Evolutionary conservation across 495 filamentous ascomycete species (phyloP), one percentile per base, ranked within the genome.

Genomic region (Bryoglossum gracile): DNA sequence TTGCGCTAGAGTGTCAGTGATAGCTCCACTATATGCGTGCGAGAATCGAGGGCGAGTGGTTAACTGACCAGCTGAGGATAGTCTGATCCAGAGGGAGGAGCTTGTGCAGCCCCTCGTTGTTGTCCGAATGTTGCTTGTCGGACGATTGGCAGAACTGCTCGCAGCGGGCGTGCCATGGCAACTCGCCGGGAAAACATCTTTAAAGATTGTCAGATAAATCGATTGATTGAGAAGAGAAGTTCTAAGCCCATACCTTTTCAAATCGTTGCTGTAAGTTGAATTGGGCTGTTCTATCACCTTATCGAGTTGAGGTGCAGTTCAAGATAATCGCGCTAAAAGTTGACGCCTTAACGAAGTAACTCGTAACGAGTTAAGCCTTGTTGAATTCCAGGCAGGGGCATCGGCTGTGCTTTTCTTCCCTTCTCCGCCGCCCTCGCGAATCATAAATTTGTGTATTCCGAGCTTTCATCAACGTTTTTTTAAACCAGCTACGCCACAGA

Each of bases 141-240:
- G 53, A 65, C 56, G 37, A 66, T 61, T 35, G 66, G 63, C 30
- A 66, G 50, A 51, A 65, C 73, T 62, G 68, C 70, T 64, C 74
- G 77, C 67, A 72, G 68, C 65, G 67, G 63, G 66, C 68, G 66
- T 11, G 69, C 69, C 62, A 64, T 54, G 47, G 58, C 70, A 61
- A 85, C 71, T 61, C 74, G 78, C 63, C 76, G 76, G 49, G 77
- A 73, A 67, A 86, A 69, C 83, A 87, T 87, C 81, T 84, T 16
- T 16, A 43, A 18, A 22, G 1, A 14, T 25, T 34, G 23, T 54
- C 36, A 54, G 53, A 48, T 1, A 26, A 0, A 17, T 21, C 10
- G 10, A 44, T 18, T 43, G 16, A 32, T 4, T 32, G 8, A 17
- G 8, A 11, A 32, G 13, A 13, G 13, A 3, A 9, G 3, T 2